These are phyloP conservation scores for Claviceps arundinis DNA, from an alignment of 2,329 filamentous ascomycete species.

Conservation along the genomic window DNA sequence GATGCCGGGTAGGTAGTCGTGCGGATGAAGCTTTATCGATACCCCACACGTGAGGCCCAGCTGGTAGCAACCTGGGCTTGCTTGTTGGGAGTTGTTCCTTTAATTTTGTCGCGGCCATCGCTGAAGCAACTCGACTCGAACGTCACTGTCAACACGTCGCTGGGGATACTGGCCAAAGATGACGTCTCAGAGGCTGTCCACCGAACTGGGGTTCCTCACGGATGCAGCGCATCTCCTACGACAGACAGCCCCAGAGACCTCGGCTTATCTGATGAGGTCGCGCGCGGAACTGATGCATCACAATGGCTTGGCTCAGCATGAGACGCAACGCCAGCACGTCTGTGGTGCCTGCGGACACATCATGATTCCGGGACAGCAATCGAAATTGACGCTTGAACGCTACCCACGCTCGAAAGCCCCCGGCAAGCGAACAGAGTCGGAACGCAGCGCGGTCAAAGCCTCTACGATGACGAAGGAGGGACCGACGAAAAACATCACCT, in stretches of 20 bases:
- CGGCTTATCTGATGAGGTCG: slow-evolving; percentile 45
- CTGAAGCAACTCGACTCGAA: not conserved
- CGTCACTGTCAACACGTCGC: not conserved
- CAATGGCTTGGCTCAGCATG: slow-evolving; percentile 29
- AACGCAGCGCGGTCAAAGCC: not conserved
- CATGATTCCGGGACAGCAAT: slow-evolving; percentile 37
- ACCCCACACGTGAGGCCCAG: not conserved
- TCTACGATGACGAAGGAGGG: slow-evolving; percentile 2
- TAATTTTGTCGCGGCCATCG: too few relatives aligned
- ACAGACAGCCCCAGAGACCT: slow-evolving; percentile 38
- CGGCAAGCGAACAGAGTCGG: slow-evolving; percentile 1
- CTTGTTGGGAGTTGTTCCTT: too few relatives aligned
- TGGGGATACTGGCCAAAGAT: slow-evolving; percentile 2
- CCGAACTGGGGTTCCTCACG: slow-evolving; percentile 32
- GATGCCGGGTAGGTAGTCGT: slow-evolving; percentile 1
- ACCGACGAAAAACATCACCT: slow-evolving; percentile 20
- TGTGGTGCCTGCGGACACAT: slow-evolving; percentile 50
- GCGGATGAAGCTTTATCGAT: not conserved
- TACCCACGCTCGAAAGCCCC: not conserved
- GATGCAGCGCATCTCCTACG: slow-evolving; percentile 47
- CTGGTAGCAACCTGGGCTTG: too few relatives aligned
- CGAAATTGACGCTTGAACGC: slow-evolving; percentile 25
- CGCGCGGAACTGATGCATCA: slow-evolving; percentile 36
- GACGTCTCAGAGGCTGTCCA: slow-evolving; percentile 10
- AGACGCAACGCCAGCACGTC: slow-evolving; percentile 38